Base-by-base conservation (phyloP, 768 basidiomycete genomes). In the Cystobasidium onofrii region DNA sequence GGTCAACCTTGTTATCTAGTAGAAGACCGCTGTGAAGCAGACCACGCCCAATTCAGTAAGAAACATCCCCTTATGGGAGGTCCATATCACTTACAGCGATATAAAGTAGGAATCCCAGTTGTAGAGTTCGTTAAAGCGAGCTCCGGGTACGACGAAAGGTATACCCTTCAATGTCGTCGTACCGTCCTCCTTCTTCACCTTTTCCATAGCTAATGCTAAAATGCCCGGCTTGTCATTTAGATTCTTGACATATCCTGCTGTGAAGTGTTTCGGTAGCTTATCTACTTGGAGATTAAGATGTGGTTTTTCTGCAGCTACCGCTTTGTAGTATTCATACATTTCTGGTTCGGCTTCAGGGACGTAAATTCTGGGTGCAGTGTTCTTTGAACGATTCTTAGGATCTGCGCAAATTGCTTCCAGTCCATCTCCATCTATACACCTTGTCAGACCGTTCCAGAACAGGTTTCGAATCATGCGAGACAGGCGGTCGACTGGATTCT, bases 321-420 rank as follows among this genome's bases (percentile, higher is more conserved):
- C 86, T 72, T 90, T 86, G 83, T 99, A 99, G 83, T 98, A 96
- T 78, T 93, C 90, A 52, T 88, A 91, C 90, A 97, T 97, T 29
- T 87, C 88, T 1, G 92, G 90, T 82, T 96, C 94, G 23, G 89
- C 90, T 77, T 93, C 85, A 3, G 95, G 95, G 17, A 99, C 89
- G 80, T 98, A 99, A 78, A 99, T 95, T 44, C 92, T 86, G 17
- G 96, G 92, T 72, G 91, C 90, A 61, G 90, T 85, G 75, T 90
- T 89, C 34, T 90, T 89, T 1, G 91, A 91, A 36, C 96, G 87
- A 81, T 98, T 98, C 84, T 99, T 99, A 3, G 95, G 95, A 81
- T 98, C 96, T 1, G 93, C 92, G 72, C 92, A 94, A 77, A 97
- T 97, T 78, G 94, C 91, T 81, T 98, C 95, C 31, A 99, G 85